A percentile compares a stretch with the other conserved stretches of the same genome.
Conservation (phyloP, 2,329 filamentous ascomycete species). For the Aureobasidium sp. region DNA sequence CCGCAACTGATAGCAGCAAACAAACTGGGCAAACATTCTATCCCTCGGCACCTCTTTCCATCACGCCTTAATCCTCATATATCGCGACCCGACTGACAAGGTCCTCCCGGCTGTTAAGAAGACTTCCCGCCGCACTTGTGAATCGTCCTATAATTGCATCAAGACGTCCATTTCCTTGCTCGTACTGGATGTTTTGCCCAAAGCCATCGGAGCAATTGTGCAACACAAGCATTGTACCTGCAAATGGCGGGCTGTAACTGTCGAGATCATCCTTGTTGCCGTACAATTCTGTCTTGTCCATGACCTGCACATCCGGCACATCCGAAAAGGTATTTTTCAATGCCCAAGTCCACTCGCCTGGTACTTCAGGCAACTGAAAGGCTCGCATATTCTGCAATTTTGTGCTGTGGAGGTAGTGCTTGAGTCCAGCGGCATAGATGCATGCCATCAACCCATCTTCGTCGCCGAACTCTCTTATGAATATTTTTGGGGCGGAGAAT, state of each 20-base stretch:
- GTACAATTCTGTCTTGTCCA: not conserved
- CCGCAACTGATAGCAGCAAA: conserved; percentile 2
- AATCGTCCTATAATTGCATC: conserved; percentile 8
- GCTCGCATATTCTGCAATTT: not conserved
- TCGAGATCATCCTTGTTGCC: not conserved
- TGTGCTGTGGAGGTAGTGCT: not conserved
- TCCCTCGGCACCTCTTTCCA: not conserved
- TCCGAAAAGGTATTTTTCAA: not conserved
- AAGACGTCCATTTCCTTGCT: not conserved
- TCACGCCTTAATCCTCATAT: not conserved
- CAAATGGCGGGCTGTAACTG: not conserved
- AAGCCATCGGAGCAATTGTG: conserved; percentile 11
- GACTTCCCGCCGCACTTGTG: conserved; percentile 12
- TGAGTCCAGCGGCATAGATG: conserved; percentile 12
- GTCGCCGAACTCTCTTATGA: not conserved
- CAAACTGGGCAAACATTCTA: not conserved
- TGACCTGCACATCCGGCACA: not conserved
- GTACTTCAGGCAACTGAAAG: not conserved
- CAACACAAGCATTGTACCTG: conserved; percentile 8
- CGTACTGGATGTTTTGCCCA: conserved; percentile 12
- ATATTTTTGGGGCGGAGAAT: conserved; percentile 6
- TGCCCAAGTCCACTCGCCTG: not conserved
- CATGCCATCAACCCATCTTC: not conserved
- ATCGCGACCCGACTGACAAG: not conserved
- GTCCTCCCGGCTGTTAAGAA: conserved; percentile 5